Evolutionary conservation across 352 stramenopile genomes (phyloP).

Genomic region (Hyphochytrium catenoides): DNA sequence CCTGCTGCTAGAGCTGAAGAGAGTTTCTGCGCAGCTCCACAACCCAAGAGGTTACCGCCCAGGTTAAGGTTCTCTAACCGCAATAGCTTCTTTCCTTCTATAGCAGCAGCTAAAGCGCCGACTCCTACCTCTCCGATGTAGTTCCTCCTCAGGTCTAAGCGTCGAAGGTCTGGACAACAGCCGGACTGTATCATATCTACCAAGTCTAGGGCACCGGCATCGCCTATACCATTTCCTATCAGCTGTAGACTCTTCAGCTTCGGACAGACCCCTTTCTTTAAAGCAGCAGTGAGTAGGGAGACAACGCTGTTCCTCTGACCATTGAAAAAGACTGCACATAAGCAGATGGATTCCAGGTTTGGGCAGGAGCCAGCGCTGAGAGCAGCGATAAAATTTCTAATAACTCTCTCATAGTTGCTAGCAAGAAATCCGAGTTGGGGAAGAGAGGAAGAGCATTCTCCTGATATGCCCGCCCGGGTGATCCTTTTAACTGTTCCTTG

Average conservation of each 20-base stretch:
- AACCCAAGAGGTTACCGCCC: too few species aligned
- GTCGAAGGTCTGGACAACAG: slow-evolving; percentile 28
- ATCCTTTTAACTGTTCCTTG: too few species aligned
- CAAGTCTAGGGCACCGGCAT: slow-evolving; percentile 38
- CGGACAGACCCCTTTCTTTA: slow-evolving; percentile 26
- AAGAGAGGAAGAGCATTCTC: slow-evolving; percentile 16
- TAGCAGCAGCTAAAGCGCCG: too few species aligned
- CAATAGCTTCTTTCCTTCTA: too few species aligned
- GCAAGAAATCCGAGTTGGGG: slow-evolving; percentile 20
- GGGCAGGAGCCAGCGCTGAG: too few species aligned
- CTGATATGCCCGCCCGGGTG: slow-evolving; percentile 18
- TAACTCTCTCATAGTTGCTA: too few species aligned
- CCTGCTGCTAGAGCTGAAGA: too few species aligned
- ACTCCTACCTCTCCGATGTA: slow-evolving; percentile 55
- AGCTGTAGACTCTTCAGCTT: slow-evolving; percentile 26
- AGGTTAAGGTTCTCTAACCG: too few species aligned
- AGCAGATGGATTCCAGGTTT: slow-evolving; percentile 27
- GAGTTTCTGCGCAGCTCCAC: too few species aligned
- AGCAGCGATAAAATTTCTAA: too few species aligned
- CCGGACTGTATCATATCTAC: slow-evolving; percentile 33
- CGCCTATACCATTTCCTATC: slow-evolving; percentile 47
- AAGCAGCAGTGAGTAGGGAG: slow-evolving; percentile 28
- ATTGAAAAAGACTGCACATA: slow-evolving; percentile 29
- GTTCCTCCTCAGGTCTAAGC: slow-evolving; percentile 44
- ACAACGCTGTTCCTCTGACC: slow-evolving; percentile 30